Base-by-base conservation (phyloP, 2,329 filamentous ascomycete genomes). In the Penicillium freii region DNA sequence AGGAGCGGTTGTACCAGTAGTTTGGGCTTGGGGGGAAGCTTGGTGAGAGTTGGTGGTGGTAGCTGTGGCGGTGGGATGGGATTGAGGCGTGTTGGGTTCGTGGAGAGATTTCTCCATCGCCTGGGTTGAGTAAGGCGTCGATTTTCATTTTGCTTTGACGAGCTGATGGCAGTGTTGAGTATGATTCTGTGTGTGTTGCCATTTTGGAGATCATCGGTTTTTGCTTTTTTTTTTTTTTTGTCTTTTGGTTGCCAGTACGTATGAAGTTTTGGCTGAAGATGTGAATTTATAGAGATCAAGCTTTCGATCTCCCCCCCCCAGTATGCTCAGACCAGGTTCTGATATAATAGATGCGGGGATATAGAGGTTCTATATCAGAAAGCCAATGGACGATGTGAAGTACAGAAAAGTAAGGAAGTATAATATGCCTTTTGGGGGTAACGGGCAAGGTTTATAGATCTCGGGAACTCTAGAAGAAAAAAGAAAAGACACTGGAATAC, bases 141-240 rank as follows among this genome's bases (percentile, higher is more conserved):
- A 73, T 73, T 39, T 68, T 70, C 70, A 73, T 73, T 51, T 64
- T 66, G 51, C 66, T 70, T 62, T 67, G 66, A 7, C 69, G 70
- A 45, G 61, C 60, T 33, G 68, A 63, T 44, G 66, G 64, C 54
- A 63, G 58, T 15, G 53, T 57, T 50, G 58, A 48, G 46, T 59
- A 60, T 50, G 58, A 55, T 43, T 67, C 66, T 53, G 61, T 55
- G 25, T 53, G 48, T n/a, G 56, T 45, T 29, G 61, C 61, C 61
- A 65, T 66, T 50, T 38, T 52, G 34, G 53, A 45, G 7, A 23
- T 34, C 42, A 44, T 51, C 33, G 44, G 19, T 31, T 31, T 31
- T n/a, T n/a, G n/a, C n/a, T n/a, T 31, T 31, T 31, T 2, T 1
- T 31, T 31, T 10, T 29, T 10, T 11, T 29, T 11, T 0, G 10